Percentiles rank a stretch among this genome's conserved stretches.
These are phyloP conservation scores for Cystofilobasidium ferigula DNA, from an alignment of 768 basidiomycete species.

Conservation along the genomic window DNA sequence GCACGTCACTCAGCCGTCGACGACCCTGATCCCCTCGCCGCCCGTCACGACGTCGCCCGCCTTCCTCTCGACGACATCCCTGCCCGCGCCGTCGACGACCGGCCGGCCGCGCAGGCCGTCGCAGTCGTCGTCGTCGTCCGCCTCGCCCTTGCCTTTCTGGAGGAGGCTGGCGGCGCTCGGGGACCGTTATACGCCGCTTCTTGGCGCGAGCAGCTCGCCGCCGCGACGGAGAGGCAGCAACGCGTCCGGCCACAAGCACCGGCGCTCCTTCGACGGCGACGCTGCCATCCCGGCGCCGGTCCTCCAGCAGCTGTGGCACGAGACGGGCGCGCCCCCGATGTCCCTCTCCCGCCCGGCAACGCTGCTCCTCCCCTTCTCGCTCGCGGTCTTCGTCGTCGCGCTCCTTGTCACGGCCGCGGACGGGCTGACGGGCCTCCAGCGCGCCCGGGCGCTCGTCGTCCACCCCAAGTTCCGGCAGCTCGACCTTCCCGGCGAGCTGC, in stretches of 20 bases:
- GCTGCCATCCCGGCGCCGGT: not conserved
- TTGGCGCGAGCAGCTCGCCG: not conserved
- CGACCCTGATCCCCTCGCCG: not conserved
- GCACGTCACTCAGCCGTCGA: not conserved
- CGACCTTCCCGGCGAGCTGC: not conserved
- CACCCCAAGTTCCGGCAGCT: not conserved
- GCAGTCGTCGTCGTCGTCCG: not conserved
- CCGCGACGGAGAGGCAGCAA: not conserved
- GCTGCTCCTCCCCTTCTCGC: not conserved
- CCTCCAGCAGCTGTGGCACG: not conserved
- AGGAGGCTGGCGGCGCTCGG: too few species aligned
- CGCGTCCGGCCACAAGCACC: not conserved
- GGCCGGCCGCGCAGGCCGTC: too few species aligned
- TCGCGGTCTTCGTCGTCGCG: not conserved
- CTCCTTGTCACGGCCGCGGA: not conserved
- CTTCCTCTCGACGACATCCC: not conserved
- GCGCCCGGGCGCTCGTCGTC: not conserved
- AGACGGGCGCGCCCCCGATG: not conserved
- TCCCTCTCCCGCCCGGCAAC: not conserved
- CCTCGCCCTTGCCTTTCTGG: not conserved
- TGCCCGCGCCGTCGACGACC: not conserved
- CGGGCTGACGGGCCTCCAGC: not conserved
- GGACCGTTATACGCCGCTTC: not conserved
- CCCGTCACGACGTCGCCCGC: not conserved
- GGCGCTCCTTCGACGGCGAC: not conserved